A percentile compares a stretch with the other conserved stretches of the same genome.
Conservation (phyloP, 2,329 filamentous ascomycete genomes). For the Scopulariopsis brevicaulis region DNA sequence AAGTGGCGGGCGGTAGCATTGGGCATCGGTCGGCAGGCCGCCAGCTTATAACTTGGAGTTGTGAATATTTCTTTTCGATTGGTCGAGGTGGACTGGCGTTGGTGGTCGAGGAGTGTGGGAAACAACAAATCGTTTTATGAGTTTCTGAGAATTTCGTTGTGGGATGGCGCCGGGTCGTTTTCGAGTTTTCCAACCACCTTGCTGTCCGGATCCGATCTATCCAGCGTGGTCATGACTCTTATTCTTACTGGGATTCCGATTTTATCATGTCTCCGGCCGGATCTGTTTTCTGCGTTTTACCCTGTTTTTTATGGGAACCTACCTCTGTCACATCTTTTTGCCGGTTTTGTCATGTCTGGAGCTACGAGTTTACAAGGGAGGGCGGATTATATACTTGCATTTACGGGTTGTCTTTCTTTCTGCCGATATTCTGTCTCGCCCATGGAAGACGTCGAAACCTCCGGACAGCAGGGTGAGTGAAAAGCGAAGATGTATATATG, state of each 20-base stretch:
- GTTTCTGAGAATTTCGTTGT: background rate
- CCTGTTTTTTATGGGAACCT: background rate
- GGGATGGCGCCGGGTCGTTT: background rate
- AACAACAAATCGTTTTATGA: background rate
- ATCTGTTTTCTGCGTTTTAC: background rate
- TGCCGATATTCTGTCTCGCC: background rate
- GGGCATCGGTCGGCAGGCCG: background rate
- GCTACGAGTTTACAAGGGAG: background rate
- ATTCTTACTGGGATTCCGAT: background rate
- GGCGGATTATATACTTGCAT: background rate
- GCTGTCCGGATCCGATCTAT: conserved; percentile 1
- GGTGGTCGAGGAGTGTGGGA: background rate
- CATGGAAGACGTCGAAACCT: background rate
- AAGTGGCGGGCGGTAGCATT: background rate
- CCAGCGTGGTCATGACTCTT: background rate
- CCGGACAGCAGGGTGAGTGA: conserved; percentile 4
- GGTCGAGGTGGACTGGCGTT: background rate
- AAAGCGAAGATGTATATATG: conserved; percentile 1
- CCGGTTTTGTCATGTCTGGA: background rate
- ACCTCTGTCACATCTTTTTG: background rate
- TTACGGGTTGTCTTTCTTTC: background rate
- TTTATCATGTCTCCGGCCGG: background rate
- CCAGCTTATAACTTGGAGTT: background rate
- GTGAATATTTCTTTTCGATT: background rate
- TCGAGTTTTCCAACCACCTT: background rate